These are phyloP conservation scores for Sphaerostilbella broomeana DNA, from an alignment of 2,329 filamentous ascomycete species.

Conservation along the genomic window DNA sequence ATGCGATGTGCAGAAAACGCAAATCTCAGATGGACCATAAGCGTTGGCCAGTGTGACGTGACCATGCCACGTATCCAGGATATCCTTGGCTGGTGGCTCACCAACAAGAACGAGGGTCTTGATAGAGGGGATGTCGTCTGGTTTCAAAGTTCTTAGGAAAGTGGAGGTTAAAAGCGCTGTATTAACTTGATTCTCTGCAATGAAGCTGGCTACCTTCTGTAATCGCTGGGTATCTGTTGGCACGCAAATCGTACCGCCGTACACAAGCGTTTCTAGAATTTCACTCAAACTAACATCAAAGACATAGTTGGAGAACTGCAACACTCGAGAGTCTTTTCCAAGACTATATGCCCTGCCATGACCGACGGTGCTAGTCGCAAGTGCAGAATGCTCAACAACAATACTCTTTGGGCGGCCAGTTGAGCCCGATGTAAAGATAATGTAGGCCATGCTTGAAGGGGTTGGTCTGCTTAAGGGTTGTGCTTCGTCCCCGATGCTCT, in stretches of 20 bases:
- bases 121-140: slow-evolving; percentile 1
- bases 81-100: slow-evolving; percentile 5
- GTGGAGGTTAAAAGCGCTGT: slow-evolving; percentile 7
- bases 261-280: slow-evolving; percentile 8
- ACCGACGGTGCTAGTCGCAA: not conserved
- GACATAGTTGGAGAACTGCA: slow-evolving; percentile 14
- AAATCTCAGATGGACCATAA: slow-evolving; percentile 10
- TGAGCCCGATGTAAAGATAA: slow-evolving; percentile 7
- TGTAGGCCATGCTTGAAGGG: not conserved
- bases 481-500: too few relatives aligned
- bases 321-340: slow-evolving; percentile 1
- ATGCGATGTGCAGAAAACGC: not conserved
- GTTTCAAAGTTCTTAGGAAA: not conserved
- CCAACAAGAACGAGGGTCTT: not conserved
- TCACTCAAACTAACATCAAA: slow-evolving; percentile 14
- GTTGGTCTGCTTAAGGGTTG: too few relatives aligned
- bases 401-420: slow-evolving; percentile 5
- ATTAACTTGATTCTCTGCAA: not conserved
- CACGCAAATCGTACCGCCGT: slow-evolving; percentile 13
- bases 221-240: slow-evolving; percentile 11
- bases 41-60: slow-evolving; percentile 2
- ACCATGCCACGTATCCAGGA: slow-evolving; percentile 8
- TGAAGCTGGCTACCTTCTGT: slow-evolving; percentile 1
- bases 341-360: not conserved
- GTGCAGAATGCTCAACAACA: slow-evolving; percentile 6